Conservation (phyloP, 352 stramenopile genomes). For the Globisporangium iwayamae region DNA sequence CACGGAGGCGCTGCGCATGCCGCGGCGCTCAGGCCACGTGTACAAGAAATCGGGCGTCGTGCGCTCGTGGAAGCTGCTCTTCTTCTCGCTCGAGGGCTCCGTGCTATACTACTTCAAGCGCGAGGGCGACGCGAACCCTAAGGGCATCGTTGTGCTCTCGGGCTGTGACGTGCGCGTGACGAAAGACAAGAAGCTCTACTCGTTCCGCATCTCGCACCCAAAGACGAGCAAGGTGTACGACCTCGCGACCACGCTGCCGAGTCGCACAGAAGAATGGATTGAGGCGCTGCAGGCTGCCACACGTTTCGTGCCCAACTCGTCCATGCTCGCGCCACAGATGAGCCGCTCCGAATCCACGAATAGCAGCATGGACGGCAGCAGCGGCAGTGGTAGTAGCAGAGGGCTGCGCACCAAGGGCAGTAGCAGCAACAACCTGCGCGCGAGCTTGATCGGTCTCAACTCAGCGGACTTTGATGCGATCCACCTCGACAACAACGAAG, state of each 20-base stretch:
- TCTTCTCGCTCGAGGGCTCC: constrained; percentile 59
- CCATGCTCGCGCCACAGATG: constrained; percentile 1
- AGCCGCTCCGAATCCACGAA: constrained; percentile 8
- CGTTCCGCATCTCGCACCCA: constrained; percentile 70
- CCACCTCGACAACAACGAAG: constrained; percentile 7
- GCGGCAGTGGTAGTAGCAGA: neutral
- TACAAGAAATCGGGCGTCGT: constrained; percentile 66
- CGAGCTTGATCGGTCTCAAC: constrained; percentile 18
- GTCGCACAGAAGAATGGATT: constrained; percentile 59
- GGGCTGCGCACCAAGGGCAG: neutral
- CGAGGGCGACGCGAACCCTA: constrained; percentile 52
- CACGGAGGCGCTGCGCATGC: neutral
- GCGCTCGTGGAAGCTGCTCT: constrained; percentile 59
- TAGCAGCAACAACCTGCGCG: constrained; percentile 6
- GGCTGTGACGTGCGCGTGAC: constrained; percentile 46
- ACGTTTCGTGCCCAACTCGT: constrained; percentile 19
- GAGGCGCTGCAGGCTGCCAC: constrained; percentile 40
- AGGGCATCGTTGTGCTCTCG: constrained; percentile 65
- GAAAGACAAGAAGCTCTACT: constrained; percentile 71
- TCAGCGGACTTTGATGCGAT: constrained; percentile 13
- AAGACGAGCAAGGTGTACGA: constrained; percentile 69
- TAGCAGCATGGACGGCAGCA: constrained; percentile 10
- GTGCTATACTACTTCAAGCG: constrained; percentile 77
- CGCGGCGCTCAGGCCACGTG: constrained; percentile 45
- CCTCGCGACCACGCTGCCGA: constrained; percentile 51